phyloP scores from a whole-genome alignment of 108 stramenopile genomes.

The Stephanodiscus minutulus region DNA sequence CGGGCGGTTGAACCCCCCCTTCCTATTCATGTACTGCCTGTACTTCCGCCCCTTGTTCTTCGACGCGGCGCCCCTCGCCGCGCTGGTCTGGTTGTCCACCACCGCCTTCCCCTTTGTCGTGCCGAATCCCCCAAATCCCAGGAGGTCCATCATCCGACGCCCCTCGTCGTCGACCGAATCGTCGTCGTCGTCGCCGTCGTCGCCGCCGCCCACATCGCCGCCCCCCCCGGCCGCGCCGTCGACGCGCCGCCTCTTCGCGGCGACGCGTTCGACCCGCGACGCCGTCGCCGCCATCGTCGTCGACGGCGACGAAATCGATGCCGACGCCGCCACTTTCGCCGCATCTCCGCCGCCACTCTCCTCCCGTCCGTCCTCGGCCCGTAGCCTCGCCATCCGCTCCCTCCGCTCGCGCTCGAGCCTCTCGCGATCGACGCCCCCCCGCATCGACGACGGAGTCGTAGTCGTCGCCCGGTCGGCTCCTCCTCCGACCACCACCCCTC shows the following conservation, averaged over 20 bases:
- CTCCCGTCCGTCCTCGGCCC: constrained; percentile 76
- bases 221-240: too few relatives aligned
- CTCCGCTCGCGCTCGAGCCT: constrained; percentile 58
- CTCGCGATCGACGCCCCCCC: constrained; percentile 24
- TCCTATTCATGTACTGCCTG: constrained; percentile 98
- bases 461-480: not conserved
- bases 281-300: too few relatives aligned
- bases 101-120: constrained; percentile 91
- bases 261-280: too few relatives aligned
- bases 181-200: too few relatives aligned
- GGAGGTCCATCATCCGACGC: too few relatives aligned
- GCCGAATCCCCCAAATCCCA: constrained; percentile 95
- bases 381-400: constrained; percentile 81
- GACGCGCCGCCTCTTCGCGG: too few relatives aligned
- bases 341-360: constrained; percentile 32
- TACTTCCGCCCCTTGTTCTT: constrained; percentile 95
- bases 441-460: constrained; percentile 3
- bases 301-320: too few relatives aligned
- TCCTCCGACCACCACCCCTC: constrained; percentile 7
- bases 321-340: too few relatives aligned
- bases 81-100: constrained; percentile 86
- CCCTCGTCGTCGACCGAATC: too few relatives aligned
- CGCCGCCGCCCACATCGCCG: too few relatives aligned
- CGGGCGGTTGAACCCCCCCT: constrained; percentile 93
- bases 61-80: constrained; percentile 88